Percentiles rank a stretch among this genome's conserved stretches.
Conservation (phyloP, 2,329 filamentous ascomycete genomes). For the Lachnellula suecica region DNA sequence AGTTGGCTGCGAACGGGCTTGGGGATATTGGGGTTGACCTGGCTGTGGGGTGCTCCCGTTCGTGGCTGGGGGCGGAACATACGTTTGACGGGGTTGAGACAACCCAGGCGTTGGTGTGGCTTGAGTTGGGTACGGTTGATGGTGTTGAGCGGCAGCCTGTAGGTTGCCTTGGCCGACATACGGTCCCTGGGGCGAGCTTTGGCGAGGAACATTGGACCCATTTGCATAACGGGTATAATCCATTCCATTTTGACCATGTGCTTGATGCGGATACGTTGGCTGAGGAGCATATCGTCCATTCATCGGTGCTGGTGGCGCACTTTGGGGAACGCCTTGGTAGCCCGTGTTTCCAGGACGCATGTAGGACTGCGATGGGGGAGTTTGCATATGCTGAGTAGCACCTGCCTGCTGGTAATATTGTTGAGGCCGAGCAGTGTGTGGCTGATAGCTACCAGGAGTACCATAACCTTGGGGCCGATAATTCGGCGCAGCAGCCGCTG, state of each 20-base stretch:
- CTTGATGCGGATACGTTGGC: slow-evolving; percentile 26
- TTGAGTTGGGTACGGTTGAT: slow-evolving; percentile 21
- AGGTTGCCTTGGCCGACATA: too few relatives aligned
- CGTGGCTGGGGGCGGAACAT: slow-evolving; percentile 22
- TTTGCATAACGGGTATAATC: slow-evolving; percentile 27
- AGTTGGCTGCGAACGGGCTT: slow-evolving; percentile 15
- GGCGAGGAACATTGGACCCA: slow-evolving; percentile 22
- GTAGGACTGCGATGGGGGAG: slow-evolving; percentile 21
- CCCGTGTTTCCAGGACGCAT: slow-evolving; percentile 23
- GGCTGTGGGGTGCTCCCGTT: slow-evolving; percentile 26
- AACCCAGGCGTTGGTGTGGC: slow-evolving; percentile 24
- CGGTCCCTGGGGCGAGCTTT: slow-evolving; percentile 32
- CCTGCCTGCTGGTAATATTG: slow-evolving; percentile 25
- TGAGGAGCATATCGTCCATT: slow-evolving; percentile 28
- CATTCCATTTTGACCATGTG: slow-evolving; percentile 26
- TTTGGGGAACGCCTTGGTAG: slow-evolving; percentile 25
- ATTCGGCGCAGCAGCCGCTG: slow-evolving; percentile 23
- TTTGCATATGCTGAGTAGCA: slow-evolving; percentile 27
- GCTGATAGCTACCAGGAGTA: slow-evolving; percentile 29
- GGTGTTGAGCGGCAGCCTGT: slow-evolving; percentile 18
- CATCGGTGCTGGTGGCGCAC: slow-evolving; percentile 20
- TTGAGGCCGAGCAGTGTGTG: slow-evolving; percentile 29
- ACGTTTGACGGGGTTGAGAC: slow-evolving; percentile 21
- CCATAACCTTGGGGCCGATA: slow-evolving; percentile 29
- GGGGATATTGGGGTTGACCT: slow-evolving; percentile 19